Evolutionary conservation across 2,329 filamentous ascomycete genomes (phyloP).

Genomic region (Aspergillus sp.): DNA sequence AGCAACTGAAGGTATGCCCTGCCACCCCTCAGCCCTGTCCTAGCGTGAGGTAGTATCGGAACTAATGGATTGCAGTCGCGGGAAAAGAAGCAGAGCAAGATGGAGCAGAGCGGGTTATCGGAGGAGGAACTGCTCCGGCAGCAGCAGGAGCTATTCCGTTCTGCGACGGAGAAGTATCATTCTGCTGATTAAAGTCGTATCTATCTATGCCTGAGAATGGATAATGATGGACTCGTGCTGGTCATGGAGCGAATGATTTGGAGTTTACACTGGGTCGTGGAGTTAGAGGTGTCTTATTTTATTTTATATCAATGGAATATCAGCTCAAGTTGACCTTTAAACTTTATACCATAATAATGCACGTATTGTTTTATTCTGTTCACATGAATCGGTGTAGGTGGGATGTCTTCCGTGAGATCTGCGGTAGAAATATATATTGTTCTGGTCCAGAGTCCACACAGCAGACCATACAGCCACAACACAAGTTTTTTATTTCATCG

Average conservation of each 20-base stretch:
- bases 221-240: constrained; percentile 27
- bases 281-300: neutral
- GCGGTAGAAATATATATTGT: too few relatives aligned
- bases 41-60: neutral
- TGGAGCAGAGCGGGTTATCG: constrained; percentile 88
- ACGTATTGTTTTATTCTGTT: too few relatives aligned
- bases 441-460: too few relatives aligned
- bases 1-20: constrained; percentile 77
- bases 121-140: constrained; percentile 85
- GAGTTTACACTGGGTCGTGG: constrained; percentile 23
- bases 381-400: too few relatives aligned
- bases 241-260: constrained; percentile 28
- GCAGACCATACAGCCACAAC: too few relatives aligned
- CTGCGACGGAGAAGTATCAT: constrained; percentile 72
- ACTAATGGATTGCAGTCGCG: constrained; percentile 61
- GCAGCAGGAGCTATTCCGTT: constrained; percentile 88
- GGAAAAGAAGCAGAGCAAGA: constrained; percentile 96
- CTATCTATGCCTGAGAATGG: neutral
- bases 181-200: constrained; percentile 25
- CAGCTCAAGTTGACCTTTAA: neutral
- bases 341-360: too few relatives aligned
- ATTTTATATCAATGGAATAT: neutral
- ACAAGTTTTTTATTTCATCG: too few relatives aligned
- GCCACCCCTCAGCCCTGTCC: neutral
- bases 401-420: too few relatives aligned